A percentile compares a stretch with the other conserved stretches of the same genome.
Conservation (phyloP, 257 asterid species). For the Cinchona pubescens region DNA sequence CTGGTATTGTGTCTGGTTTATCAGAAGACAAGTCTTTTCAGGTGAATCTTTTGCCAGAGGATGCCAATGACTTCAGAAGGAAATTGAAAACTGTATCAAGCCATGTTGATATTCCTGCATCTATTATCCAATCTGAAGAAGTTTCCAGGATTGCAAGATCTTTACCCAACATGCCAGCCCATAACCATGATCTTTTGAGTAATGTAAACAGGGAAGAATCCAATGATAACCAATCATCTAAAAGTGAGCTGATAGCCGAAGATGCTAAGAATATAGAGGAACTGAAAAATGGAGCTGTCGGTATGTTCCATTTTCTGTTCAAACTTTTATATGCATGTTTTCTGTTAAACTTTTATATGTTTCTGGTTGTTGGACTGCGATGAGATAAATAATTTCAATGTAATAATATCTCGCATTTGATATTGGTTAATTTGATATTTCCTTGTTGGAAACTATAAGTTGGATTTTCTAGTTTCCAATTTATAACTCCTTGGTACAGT, state of each 20-base stretch:
- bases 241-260: constrained; percentile 27
- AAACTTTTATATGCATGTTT: not conserved
- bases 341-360: not conserved
- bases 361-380: not conserved
- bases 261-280: constrained; percentile 24
- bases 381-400: not conserved
- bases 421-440: not conserved
- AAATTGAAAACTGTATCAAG: constrained; percentile 43
- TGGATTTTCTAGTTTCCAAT: not conserved
- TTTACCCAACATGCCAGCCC: constrained; percentile 53
- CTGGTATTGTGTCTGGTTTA: constrained; percentile 24
- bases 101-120: constrained; percentile 40
- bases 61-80: constrained; percentile 25
- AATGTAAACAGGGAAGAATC: constrained; percentile 7
- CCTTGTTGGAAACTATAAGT: not conserved
- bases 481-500: constrained; percentile 1
- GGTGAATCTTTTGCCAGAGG: constrained; percentile 28
- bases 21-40: constrained; percentile 36
- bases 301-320: constrained; percentile 36
- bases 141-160: constrained; percentile 48
- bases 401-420: not conserved
- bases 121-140: constrained; percentile 30
- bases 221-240: constrained; percentile 23
- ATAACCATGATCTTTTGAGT: constrained; percentile 18
- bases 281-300: constrained; percentile 33